Evolutionary conservation across 2,329 filamentous ascomycete species (phyloP), one percentile per base, ranked within the genome.

Genomic region (Chaetomiaceae sp.): DNA sequence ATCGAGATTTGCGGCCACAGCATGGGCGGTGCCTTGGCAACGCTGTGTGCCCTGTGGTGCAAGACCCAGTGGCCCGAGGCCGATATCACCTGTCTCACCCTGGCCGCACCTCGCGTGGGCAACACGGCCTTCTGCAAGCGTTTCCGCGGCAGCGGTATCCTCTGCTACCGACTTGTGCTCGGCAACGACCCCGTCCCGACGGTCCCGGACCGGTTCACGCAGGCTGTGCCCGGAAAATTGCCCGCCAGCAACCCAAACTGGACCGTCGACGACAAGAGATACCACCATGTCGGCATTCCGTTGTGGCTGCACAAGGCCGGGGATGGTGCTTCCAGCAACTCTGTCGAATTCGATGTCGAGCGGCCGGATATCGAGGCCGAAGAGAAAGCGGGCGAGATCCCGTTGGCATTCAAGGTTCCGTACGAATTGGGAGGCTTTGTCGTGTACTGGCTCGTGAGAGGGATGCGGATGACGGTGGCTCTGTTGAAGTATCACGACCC

Each of bases 1-100:
- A 54, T 54, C 12, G 39, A 54, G 27, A n/a, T 54, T 20, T 54
- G 51, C 36, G 51, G 51, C 22, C 51, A 54, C 51, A 54, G 51
- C 8, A 46, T 54, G 4, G 51, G 51, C 5, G 51, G 22, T 17
- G 51, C 51, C 3, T 14, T 54, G 34, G 51, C 51, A 4, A 44
- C 47, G 4, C 27, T 54, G 15, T 54, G 51, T 20, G 51, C 51
- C 4, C 22, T 46, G 33, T 54, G 42, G 51, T 49, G 46, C 51
- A 49, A 19, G 20, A 54, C 22, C 3, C 39, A 49, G n/a, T 54
- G 51, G 51, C 51, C 46, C 17, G 8, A 40, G 2, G 46, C 34
- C 15, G 36, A 40, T 7, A 38, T 54, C 12, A 54, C 39, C 12
- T 54, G 51, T 36, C 23, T 54, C 33, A 54, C 51, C 11, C 39